These are phyloP conservation scores for Trichodelitschia bisporula DNA, from an alignment of 495 filamentous ascomycete genomes.

Conservation along the genomic window DNA sequence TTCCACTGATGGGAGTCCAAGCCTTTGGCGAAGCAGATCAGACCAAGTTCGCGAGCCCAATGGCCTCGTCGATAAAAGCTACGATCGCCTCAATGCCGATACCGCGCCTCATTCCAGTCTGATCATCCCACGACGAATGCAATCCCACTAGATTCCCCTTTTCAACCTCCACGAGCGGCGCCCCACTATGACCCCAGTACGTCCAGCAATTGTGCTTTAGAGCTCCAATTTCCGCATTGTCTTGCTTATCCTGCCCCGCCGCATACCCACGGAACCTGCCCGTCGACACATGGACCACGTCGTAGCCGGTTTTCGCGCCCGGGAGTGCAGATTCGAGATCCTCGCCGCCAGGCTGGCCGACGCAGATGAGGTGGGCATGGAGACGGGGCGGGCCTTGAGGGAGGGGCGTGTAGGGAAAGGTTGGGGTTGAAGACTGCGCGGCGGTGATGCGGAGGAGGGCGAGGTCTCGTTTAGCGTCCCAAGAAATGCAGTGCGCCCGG, in stretches of 20 bases:
- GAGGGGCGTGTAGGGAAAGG: conserved; percentile 6
- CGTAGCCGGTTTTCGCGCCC: conserved; percentile 16
- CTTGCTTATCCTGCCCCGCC: conserved; percentile 16
- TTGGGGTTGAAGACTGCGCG: conserved; percentile 3
- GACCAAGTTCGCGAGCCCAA: too few species aligned
- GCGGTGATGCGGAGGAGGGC: conserved; percentile 16
- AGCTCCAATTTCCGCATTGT: conserved; percentile 24
- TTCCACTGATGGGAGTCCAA: too few species aligned
- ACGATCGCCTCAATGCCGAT: conserved; percentile 16
- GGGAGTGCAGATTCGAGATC: conserved; percentile 17
- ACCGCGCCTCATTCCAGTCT: conserved; percentile 22
- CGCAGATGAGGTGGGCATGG: conserved; percentile 10
- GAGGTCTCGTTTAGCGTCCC: conserved; percentile 18
- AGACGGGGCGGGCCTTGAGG: conserved; percentile 1
- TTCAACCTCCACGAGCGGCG: conserved; percentile 15
- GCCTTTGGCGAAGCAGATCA: too few species aligned
- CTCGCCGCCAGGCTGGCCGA: conserved; percentile 22
- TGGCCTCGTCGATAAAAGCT: conserved; percentile 9
- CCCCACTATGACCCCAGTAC: conserved; percentile 28
- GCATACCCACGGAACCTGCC: conserved; percentile 18
- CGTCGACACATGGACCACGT: conserved; percentile 18
- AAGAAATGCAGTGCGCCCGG: conserved; percentile 15
- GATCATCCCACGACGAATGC: conserved; percentile 24
- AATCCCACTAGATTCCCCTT: conserved; percentile 17
- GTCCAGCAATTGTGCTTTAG: conserved; percentile 27